A percentile compares a stretch with the other conserved stretches of the same genome.
These are phyloP conservation scores for Camptophora hylomeconis DNA, from an alignment of 2,329 filamentous ascomycete species.

Conservation along the genomic window DNA sequence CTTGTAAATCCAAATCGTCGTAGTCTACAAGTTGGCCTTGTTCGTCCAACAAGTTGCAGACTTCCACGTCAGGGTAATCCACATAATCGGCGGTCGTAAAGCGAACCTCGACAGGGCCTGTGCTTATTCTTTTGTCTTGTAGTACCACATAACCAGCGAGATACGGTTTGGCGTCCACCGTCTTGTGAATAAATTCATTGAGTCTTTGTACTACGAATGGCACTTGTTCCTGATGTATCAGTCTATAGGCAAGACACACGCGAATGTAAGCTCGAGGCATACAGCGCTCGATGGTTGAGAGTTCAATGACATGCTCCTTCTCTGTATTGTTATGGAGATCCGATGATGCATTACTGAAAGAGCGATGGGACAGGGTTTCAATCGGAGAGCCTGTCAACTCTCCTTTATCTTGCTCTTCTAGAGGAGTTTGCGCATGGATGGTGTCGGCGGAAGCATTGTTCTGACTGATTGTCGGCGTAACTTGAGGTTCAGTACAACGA, in stretches of 20 bases:
- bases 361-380: too few species aligned
- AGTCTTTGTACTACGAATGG: slow-evolving; percentile 6
- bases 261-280: slow-evolving; percentile 18
- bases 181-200: slow-evolving; percentile 10
- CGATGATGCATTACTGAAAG: too few species aligned
- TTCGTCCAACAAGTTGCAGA: slow-evolving; percentile 9
- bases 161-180: slow-evolving; percentile 16
- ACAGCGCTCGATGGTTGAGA: slow-evolving; percentile 17
- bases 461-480: too few species aligned
- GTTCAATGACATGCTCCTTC: slow-evolving; percentile 11
- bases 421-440: too few species aligned
- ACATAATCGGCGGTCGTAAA: slow-evolving; percentile 15
- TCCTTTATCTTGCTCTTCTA: too few species aligned
- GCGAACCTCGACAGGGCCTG: slow-evolving; percentile 13
- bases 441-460: too few species aligned
- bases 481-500: too few species aligned
- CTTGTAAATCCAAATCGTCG: slow-evolving; percentile 11
- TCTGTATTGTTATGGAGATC: too few species aligned
- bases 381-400: too few species aligned
- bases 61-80: slow-evolving; percentile 12
- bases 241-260: slow-evolving; percentile 14
- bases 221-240: slow-evolving; percentile 7
- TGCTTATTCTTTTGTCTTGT: slow-evolving; percentile 6
- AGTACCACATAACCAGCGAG: slow-evolving; percentile 15
- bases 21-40: slow-evolving; percentile 12